phyloP scores from a whole-genome alignment of 257 asterid species.

The Cinchona pubescens region DNA sequence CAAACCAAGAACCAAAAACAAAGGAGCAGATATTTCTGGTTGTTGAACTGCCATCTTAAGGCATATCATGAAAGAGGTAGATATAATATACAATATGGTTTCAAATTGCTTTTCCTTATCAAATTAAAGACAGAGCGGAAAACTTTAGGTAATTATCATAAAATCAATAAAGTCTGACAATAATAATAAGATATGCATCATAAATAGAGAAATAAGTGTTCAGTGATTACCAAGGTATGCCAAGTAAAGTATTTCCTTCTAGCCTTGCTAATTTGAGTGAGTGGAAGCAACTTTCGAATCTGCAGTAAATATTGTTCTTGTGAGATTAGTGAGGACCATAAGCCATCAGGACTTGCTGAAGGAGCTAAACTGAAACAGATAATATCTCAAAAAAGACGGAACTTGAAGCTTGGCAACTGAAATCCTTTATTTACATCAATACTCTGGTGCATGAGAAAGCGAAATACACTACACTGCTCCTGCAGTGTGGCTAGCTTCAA shows the following conservation, averaged over 20 bases:
- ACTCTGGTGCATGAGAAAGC: neutral
- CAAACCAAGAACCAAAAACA: too few species aligned
- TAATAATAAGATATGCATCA: neutral
- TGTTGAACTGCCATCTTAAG: neutral
- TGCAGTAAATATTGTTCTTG: neutral
- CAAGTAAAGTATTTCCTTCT: neutral
- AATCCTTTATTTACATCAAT: neutral
- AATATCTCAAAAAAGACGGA: too few species aligned
- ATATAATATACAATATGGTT: conserved; percentile 2
- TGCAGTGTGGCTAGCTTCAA: neutral
- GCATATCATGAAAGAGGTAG: neutral
- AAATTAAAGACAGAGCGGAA: neutral
- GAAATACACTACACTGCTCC: neutral
- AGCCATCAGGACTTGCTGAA: neutral
- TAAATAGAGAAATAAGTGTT: neutral
- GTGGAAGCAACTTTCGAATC: neutral
- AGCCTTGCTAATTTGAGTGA: neutral
- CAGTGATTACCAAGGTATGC: neutral
- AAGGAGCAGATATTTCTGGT: neutral
- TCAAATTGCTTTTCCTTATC: neutral
- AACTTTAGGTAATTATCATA: too few species aligned
- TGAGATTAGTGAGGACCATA: neutral
- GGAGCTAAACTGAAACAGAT: neutral
- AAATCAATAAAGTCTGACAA: neutral
- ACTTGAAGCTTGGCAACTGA: neutral